Evolutionary conservation across 768 basidiomycete genomes (phyloP), one percentile per base, ranked within the genome.

Genomic region (Podaxis pistillaris): DNA sequence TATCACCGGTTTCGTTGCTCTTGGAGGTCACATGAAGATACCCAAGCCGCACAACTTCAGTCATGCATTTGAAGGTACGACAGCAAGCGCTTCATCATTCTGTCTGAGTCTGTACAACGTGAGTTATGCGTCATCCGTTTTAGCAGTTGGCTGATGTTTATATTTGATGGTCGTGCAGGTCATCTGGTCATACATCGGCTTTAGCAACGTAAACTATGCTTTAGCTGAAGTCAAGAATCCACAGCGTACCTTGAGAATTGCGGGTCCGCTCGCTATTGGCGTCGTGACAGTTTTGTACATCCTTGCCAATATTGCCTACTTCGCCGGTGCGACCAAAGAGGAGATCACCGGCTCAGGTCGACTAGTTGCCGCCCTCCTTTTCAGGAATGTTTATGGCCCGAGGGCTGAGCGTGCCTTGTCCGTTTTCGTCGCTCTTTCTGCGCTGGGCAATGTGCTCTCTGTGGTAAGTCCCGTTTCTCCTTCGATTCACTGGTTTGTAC

Each of bases 181-280:
- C 74, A 63, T 78, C 41, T 75, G 75, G 75, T 77, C 78, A 1
- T 88, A 81, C 68, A 76, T 79, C 37, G 89, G 89, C 0, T 90
- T 85, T 69, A 83, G 80, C 37, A 88, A 87, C 65, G 85, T 83
- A 37, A 88, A 90, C 68, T 89, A 89, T 66, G 85, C 83, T 0
- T 76, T 89, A 8, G 81, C 83, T 2, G 88, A 91, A 63, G 79
- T 88, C 11, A 79, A 80, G 56, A 77, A 90, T 63, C 89, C 89
- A 0, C 73, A 81, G 5, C 79, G 82, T 22, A 89, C 87, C 0
- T 75, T 91, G 65, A 81, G 82, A 61, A 76, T 80, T 15, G 88
- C 89, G 0, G 87, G 83, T 1, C 87, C 89, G 3, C 71, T 87
- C 0, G 87, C 87, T 0, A 80, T 90, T 62, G 63, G 70, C 7